These are phyloP conservation scores for Aspergillus haitiensis DNA, from an alignment of 495 filamentous ascomycete species.

Conservation along the genomic window DNA sequence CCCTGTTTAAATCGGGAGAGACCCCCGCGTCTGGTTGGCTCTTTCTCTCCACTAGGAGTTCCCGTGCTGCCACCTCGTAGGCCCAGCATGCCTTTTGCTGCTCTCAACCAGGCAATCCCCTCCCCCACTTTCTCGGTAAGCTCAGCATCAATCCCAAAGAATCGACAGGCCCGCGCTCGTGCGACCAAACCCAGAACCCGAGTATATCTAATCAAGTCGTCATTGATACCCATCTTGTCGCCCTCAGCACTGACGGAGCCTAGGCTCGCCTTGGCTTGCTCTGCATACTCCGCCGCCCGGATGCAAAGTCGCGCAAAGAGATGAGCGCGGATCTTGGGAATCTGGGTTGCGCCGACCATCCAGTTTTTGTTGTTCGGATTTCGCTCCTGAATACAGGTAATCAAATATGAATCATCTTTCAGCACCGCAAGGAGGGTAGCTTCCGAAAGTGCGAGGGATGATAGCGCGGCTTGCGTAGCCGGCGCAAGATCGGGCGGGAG, in stretches of 20 bases:
- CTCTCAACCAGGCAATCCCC: constrained; percentile 80
- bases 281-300: constrained; percentile 57
- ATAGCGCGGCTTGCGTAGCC: constrained; percentile 66
- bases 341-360: constrained; percentile 86
- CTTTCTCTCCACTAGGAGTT: constrained; percentile 20
- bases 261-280: constrained; percentile 51
- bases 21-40: constrained; percentile 42
- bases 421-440: constrained; percentile 86
- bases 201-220: constrained; percentile 66
- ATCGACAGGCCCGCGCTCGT: constrained; percentile 79
- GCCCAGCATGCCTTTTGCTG: constrained; percentile 69
- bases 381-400: constrained; percentile 68
- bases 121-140: constrained; percentile 73
- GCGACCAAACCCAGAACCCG: constrained; percentile 72
- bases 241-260: constrained; percentile 39
- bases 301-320: constrained; percentile 86
- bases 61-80: constrained; percentile 31
- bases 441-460: constrained; percentile 75
- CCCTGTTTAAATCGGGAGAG: constrained; percentile 47
- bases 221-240: constrained; percentile 42
- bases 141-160: constrained; percentile 89
- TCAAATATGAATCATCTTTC: constrained; percentile 91
- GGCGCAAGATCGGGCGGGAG: constrained; percentile 60
- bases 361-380: constrained; percentile 82
- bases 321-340: constrained; percentile 83